Evolutionary conservation across 2,329 filamentous ascomycete species (phyloP).

Genomic region (Aspergillus brunneoviolaceus): DNA sequence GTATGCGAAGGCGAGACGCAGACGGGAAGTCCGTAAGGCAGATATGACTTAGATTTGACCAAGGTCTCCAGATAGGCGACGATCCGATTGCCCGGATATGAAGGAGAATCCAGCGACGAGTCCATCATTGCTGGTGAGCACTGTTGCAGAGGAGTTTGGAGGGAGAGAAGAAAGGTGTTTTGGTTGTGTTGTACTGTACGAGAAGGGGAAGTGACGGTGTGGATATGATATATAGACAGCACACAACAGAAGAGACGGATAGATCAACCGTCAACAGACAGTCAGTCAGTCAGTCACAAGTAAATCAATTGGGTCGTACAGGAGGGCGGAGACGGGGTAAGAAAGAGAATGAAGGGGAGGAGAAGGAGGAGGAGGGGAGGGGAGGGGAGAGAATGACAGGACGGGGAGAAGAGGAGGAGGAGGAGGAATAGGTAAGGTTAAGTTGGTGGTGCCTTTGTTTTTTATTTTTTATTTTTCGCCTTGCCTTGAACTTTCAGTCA

Average conservation of each 20-base stretch:
- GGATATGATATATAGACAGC: neutral
- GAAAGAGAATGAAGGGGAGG: neutral
- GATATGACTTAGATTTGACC: slow-evolving; percentile 32
- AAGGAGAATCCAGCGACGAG: slow-evolving; percentile 12
- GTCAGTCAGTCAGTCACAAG: neutral
- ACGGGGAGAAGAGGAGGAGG: neutral
- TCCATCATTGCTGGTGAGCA: slow-evolving; percentile 1
- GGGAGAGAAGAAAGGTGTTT: neutral
- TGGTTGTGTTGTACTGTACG: neutral
- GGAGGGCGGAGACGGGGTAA: neutral
- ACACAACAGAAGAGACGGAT: neutral
- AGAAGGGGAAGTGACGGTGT: neutral
- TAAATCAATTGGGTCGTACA: neutral
- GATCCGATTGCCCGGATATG: slow-evolving; percentile 36
- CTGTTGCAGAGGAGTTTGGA: neutral
- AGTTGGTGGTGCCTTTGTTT: neutral
- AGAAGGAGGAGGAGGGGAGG: slow-evolving; percentile 6
- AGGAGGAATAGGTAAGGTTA: neutral
- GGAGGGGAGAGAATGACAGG: slow-evolving; percentile 4
- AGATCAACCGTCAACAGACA: neutral
- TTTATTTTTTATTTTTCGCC: neutral
- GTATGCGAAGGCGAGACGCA: slow-evolving; percentile 56
- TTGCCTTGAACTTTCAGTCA: slow-evolving; percentile 6
- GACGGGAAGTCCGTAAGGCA: slow-evolving; percentile 41
- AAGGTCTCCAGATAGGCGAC: slow-evolving; percentile 39